Evolutionary conservation across 495 filamentous ascomycete species (phyloP).

Genomic region (Hyaloscypha bicolor): DNA sequence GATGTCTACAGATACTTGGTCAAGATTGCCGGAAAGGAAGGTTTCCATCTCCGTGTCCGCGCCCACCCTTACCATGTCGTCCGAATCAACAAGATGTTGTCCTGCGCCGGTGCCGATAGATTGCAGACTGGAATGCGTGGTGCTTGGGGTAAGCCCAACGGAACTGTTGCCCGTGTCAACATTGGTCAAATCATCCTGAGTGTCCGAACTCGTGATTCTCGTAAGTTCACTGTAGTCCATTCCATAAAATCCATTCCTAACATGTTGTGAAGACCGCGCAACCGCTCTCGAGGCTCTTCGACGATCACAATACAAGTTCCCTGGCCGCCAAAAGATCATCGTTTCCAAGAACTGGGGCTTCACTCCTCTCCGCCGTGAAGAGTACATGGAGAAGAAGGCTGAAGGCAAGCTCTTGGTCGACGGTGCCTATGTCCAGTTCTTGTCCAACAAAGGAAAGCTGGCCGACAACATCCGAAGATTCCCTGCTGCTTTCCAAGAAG

Average conservation of each 20-base stretch:
- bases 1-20: conserved; percentile 72
- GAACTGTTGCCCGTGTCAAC: conserved; percentile 96
- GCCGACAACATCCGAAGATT: conserved; percentile 87
- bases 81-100: conserved; percentile 99
- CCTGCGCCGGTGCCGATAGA: conserved; percentile 99
- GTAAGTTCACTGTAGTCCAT: conserved; percentile 45
- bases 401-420: conserved; percentile 89
- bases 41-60: conserved; percentile 97
- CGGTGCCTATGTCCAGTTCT: conserved; percentile 99
- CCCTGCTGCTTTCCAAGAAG: conserved; percentile 79
- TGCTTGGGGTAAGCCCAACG: conserved; percentile 99
- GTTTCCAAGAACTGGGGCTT: conserved; percentile 99
- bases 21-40: conserved; percentile 97
- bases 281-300: conserved; percentile 97
- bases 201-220: conserved; percentile 90
- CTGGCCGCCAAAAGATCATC: conserved; percentile 99
- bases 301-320: conserved; percentile 99
- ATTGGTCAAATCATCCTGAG: conserved; percentile 98
- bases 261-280: conserved; percentile 63
- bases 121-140: conserved; percentile 99
- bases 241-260: conserved; percentile 31
- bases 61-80: conserved; percentile 99
- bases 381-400: conserved; percentile 90
- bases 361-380: conserved; percentile 94
- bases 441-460: conserved; percentile 84